Percentiles rank a stretch among this genome's conserved stretches.
phyloP scores from a whole-genome alignment of 305 asterid genomes.

The Plantago rigida region DNA sequence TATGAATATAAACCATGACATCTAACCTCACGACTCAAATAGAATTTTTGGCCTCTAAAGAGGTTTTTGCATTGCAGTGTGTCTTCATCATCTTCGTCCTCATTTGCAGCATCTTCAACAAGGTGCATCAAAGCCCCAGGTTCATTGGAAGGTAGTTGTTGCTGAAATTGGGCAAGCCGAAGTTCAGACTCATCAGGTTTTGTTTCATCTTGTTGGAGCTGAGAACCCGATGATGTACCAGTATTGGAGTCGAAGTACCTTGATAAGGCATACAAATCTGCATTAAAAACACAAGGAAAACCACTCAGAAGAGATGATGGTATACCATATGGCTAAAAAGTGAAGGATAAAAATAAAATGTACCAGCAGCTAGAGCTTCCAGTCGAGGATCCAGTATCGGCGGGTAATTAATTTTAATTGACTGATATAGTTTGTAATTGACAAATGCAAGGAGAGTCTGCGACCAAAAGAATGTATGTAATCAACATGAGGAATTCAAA shows the following conservation, averaged over 20 bases:
- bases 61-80: conserved; percentile 60
- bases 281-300: conserved; percentile 25
- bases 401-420: conserved; percentile 73
- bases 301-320: not conserved
- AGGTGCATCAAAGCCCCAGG: conserved; percentile 83
- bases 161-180: conserved; percentile 81
- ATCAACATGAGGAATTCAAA: conserved; percentile 15
- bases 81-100: conserved; percentile 68
- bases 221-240: conserved; percentile 34
- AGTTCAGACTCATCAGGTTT: conserved; percentile 57
- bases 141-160: conserved; percentile 73
- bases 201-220: conserved; percentile 28
- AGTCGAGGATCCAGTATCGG: conserved; percentile 83
- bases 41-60: conserved; percentile 64
- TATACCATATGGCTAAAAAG: not conserved
- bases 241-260: conserved; percentile 62
- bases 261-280: conserved; percentile 93
- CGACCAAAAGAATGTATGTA: conserved; percentile 24
- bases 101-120: conserved; percentile 42
- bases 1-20: not conserved
- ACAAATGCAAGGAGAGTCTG: conserved; percentile 81
- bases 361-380: conserved; percentile 92
- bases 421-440: conserved; percentile 61
- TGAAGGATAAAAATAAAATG: conserved; percentile 5
- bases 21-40: conserved; percentile 84